Evolutionary conservation across 176 grass and related monocot genomes (phyloP).

Genomic region (Ananas comosus): DNA sequence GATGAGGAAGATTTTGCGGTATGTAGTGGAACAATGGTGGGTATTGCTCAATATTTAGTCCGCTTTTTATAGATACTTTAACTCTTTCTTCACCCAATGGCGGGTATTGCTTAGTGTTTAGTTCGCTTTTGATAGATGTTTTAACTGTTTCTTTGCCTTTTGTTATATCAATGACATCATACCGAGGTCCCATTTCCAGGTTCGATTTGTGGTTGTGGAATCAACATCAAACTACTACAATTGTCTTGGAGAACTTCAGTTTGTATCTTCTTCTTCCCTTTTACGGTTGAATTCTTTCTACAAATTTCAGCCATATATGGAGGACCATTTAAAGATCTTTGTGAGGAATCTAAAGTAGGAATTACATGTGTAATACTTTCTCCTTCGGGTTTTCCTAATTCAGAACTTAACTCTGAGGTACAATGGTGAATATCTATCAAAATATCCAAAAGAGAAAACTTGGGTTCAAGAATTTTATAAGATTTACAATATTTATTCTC

Average conservation of each 20-base stretch:
- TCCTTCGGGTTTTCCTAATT: slow-evolving; percentile 27
- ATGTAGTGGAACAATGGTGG: slow-evolving; percentile 72
- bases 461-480: slow-evolving; percentile 50
- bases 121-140: slow-evolving; percentile 40
- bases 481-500: slow-evolving; percentile 47
- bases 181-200: slow-evolving; percentile 16
- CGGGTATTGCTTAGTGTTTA: slow-evolving; percentile 29
- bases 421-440: slow-evolving; percentile 53
- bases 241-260: not conserved
- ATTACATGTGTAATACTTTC: slow-evolving; percentile 23
- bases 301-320: slow-evolving; percentile 6
- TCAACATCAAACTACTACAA: slow-evolving; percentile 22
- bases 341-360: slow-evolving; percentile 17
- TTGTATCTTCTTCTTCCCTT: too few species aligned
- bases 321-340: slow-evolving; percentile 25
- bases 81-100: too few species aligned
- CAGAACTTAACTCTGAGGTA: slow-evolving; percentile 44
- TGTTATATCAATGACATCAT: slow-evolving; percentile 69
- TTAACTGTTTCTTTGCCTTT: slow-evolving; percentile 61
- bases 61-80: too few species aligned
- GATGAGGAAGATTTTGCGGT: slow-evolving; percentile 45
- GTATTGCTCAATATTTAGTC: too few species aligned
- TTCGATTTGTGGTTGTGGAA: slow-evolving; percentile 13
- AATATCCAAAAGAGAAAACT: slow-evolving; percentile 63
- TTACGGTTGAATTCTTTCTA: slow-evolving; percentile 14